A percentile compares a stretch with the other conserved stretches of the same genome.
Evolutionary conservation across 371 early-diverging fungal species (phyloP).

Genomic region (Haplosporangium sp.): DNA sequence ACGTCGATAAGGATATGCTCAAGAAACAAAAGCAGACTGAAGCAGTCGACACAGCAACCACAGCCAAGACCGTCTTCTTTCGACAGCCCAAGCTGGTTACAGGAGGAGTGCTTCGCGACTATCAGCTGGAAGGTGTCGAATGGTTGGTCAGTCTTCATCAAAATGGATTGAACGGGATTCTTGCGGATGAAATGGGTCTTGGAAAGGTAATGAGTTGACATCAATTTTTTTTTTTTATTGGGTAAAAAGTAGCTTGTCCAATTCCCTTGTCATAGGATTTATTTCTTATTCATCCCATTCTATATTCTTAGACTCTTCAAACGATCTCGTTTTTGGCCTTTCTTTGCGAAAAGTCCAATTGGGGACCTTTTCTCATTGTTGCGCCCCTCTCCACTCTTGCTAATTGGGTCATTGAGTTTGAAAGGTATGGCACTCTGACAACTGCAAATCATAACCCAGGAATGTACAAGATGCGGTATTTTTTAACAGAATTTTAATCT

Average conservation of each 20-base stretch:
- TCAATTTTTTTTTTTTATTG: background rate
- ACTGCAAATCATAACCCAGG: too few species aligned
- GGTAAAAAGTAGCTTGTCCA: background rate
- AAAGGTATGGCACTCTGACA: conserved; percentile 62
- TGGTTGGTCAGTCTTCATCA: conserved; percentile 98
- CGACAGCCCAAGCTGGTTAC: conserved; percentile 85
- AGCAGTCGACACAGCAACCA: conserved; percentile 11
- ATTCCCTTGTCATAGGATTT: background rate
- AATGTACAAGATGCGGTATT: too few species aligned
- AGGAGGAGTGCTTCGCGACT: conserved; percentile 89
- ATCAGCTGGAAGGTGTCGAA: conserved; percentile 97
- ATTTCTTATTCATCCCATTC: background rate
- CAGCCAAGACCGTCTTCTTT: conserved; percentile 55
- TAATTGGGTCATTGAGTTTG: conserved; percentile 98
- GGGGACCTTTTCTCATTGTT: conserved; percentile 96
- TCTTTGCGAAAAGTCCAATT: conserved; percentile 83
- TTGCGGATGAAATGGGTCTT: conserved; percentile 99
- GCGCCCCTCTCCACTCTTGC: conserved; percentile 96
- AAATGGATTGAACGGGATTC: conserved; percentile 97
- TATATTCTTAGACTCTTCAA: conserved; percentile 86
- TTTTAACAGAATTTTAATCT: too few species aligned
- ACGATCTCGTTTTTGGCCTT: conserved; percentile 93
- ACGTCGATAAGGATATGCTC: conserved; percentile 62
- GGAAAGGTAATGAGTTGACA: conserved; percentile 73
- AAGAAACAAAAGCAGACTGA: conserved; percentile 47